These are phyloP conservation scores for Plenodomus lindquistii DNA, from an alignment of 2,329 filamentous ascomycete genomes.

Conservation along the genomic window DNA sequence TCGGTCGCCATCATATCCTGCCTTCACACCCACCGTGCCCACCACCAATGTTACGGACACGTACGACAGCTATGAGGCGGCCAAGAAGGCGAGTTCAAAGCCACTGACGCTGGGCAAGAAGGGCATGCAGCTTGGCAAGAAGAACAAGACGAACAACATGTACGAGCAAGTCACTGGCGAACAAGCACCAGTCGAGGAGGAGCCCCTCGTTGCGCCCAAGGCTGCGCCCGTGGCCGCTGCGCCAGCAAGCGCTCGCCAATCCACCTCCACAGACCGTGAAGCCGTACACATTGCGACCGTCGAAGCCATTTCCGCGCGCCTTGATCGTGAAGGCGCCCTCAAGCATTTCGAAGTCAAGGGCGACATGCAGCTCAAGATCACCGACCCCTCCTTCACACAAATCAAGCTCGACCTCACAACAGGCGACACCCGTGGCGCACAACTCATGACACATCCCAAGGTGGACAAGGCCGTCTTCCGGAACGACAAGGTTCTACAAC, in stretches of 20 bases:
- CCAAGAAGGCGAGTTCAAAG: slow-evolving; percentile 83
- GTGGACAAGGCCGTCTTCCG: slow-evolving; percentile 90
- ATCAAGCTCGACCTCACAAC: slow-evolving; percentile 82
- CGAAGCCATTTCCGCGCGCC: slow-evolving; percentile 86
- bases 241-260: slow-evolving; percentile 58
- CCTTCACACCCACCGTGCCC: slow-evolving; percentile 80
- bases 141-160: slow-evolving; percentile 96
- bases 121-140: slow-evolving; percentile 99
- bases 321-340: slow-evolving; percentile 84
- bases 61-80: slow-evolving; percentile 93
- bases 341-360: slow-evolving; percentile 89
- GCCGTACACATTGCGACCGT: slow-evolving; percentile 86
- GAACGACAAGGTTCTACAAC: slow-evolving; percentile 80
- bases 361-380: slow-evolving; percentile 87
- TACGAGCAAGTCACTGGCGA: slow-evolving; percentile 94
- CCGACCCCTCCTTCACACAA: slow-evolving; percentile 86
- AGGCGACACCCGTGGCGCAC: slow-evolving; percentile 77
- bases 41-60: slow-evolving; percentile 72
- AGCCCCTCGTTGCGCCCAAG: slow-evolving; percentile 71
- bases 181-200: slow-evolving; percentile 75
- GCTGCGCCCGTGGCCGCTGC: slow-evolving; percentile 57
- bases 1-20: slow-evolving; percentile 81
- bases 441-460: slow-evolving; percentile 95
- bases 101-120: slow-evolving; percentile 86
- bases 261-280: slow-evolving; percentile 75